Percentiles rank a stretch among this genome's conserved stretches.
These are phyloP conservation scores for Sicyos edulis DNA, from an alignment of 306 rosid species.

Conservation along the genomic window DNA sequence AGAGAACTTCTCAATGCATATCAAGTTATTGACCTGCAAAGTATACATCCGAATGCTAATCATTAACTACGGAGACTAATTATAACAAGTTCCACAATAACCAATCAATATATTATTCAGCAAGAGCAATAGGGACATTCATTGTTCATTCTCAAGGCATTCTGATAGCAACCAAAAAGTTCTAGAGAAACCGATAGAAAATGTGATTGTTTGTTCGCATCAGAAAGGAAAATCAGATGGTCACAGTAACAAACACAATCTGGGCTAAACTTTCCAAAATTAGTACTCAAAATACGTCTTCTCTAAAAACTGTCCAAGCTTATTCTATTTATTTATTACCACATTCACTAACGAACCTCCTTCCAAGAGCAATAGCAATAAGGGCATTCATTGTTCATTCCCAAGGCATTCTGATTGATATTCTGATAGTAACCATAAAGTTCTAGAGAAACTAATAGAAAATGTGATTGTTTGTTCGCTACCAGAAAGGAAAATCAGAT, in stretches of 20 bases:
- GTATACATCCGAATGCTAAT: conserved; percentile 12
- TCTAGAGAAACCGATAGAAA: neutral
- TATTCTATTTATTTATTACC: neutral
- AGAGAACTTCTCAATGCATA: conserved; percentile 75
- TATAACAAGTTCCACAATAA: neutral
- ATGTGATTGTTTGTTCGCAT: neutral
- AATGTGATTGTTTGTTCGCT: neutral
- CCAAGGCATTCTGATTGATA: neutral
- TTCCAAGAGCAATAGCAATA: no score
- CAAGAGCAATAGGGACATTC: neutral
- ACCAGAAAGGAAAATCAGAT: neutral
- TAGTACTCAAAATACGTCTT: neutral
- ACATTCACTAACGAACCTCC: neutral
- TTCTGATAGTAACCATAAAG: neutral
- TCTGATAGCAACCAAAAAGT: neutral
- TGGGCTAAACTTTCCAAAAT: neutral
- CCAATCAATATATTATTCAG: conserved; percentile 8
- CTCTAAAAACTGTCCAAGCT: neutral
- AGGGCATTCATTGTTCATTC: no score
- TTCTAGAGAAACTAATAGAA: neutral
- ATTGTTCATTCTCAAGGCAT: neutral
- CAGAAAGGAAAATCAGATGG: neutral
- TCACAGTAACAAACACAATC: neutral
- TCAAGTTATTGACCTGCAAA: conserved; percentile 54
- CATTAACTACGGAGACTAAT: neutral